Conservation (phyloP, 2,329 filamentous ascomycete genomes). For the Cladophialophora exuberans region DNA sequence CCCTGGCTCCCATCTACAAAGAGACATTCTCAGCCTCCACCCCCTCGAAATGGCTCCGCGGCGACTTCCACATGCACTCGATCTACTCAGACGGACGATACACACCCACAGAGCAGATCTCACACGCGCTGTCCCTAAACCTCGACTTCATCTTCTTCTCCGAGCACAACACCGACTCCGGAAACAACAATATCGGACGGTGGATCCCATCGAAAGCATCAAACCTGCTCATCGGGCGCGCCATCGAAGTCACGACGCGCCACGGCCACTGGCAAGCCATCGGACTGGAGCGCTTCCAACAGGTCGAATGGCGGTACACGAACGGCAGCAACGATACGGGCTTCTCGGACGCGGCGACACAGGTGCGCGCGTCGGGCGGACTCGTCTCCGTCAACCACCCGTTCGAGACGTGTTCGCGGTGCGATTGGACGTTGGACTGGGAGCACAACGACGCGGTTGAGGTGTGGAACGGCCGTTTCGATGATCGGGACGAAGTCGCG, state of each 20-base stretch:
- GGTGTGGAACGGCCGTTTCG: conserved; percentile 30
- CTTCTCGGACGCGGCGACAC: conserved; percentile 17
- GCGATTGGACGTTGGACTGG: conserved; percentile 32
- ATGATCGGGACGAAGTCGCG: conserved; percentile 23
- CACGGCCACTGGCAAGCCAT: conserved; percentile 34
- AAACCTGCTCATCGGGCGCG: conserved; percentile 31
- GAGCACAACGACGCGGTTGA: conserved; percentile 33
- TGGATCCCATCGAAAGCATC: conserved; percentile 27
- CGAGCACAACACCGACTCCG: conserved; percentile 34
- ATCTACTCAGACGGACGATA: conserved; percentile 34
- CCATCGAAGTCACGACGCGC: conserved; percentile 35
- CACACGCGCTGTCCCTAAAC: conserved; percentile 22
- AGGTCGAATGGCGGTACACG: conserved; percentile 27
- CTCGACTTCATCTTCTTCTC: conserved; percentile 35
- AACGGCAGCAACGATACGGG: conserved; percentile 19
- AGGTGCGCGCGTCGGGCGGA: conserved; percentile 25
- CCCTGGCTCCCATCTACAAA: conserved; percentile 5
- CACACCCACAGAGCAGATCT: conserved; percentile 25
- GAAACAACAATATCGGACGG: conserved; percentile 30
- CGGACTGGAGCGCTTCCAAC: conserved; percentile 30
- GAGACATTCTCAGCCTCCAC: background rate
- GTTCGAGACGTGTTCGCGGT: conserved; percentile 28
- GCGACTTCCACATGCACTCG: conserved; percentile 36
- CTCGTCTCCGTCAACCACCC: conserved; percentile 31
- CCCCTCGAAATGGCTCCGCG: conserved; percentile 26